These are phyloP conservation scores for Boletus vermiculosoides DNA, from an alignment of 768 basidiomycete species.

Conservation along the genomic window DNA sequence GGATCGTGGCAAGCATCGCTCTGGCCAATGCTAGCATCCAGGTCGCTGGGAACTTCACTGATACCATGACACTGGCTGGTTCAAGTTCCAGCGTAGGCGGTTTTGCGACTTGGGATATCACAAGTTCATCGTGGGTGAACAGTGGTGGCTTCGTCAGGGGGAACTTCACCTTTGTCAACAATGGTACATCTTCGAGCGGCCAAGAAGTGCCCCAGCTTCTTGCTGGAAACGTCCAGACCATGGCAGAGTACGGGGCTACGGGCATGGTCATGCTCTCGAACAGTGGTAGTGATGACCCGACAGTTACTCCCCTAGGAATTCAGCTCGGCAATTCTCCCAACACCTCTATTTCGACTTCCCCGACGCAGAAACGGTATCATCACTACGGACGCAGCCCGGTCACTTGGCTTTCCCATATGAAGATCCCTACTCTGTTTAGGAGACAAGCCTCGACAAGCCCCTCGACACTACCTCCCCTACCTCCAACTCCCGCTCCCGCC, in stretches of 20 bases:
- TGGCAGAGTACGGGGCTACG: slow-evolving; percentile 65
- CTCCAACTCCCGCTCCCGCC: slow-evolving; percentile 68
- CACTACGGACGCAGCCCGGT: slow-evolving; percentile 36
- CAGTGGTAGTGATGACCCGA: slow-evolving; percentile 52
- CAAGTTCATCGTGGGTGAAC: slow-evolving; percentile 62
- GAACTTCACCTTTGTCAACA: slow-evolving; percentile 65
- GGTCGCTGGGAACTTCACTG: slow-evolving; percentile 76
- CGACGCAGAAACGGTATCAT: slow-evolving; percentile 39
- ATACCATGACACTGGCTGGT: slow-evolving; percentile 38
- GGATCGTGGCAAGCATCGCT: slow-evolving; percentile 62
- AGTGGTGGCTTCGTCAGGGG: slow-evolving; percentile 74
- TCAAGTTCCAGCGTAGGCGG: slow-evolving; percentile 48
- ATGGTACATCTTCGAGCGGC: slow-evolving; percentile 51
- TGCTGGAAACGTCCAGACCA: slow-evolving; percentile 62
- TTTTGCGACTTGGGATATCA: slow-evolving; percentile 73
- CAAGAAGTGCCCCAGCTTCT: slow-evolving; percentile 53
- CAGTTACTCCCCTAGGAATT: slow-evolving; percentile 59
- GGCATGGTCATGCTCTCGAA: slow-evolving; percentile 81
- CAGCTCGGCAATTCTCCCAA: slow-evolving; percentile 46
- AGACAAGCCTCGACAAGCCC: slow-evolving; percentile 53
- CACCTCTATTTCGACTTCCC: slow-evolving; percentile 30
- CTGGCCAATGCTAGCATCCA: slow-evolving; percentile 51
- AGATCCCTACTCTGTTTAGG: slow-evolving; percentile 40
- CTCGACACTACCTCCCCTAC: slow-evolving; percentile 52
- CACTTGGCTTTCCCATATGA: slow-evolving; percentile 51